Conservation (phyloP, 306 rosid species). For the Carpinus fangiana region DNA sequence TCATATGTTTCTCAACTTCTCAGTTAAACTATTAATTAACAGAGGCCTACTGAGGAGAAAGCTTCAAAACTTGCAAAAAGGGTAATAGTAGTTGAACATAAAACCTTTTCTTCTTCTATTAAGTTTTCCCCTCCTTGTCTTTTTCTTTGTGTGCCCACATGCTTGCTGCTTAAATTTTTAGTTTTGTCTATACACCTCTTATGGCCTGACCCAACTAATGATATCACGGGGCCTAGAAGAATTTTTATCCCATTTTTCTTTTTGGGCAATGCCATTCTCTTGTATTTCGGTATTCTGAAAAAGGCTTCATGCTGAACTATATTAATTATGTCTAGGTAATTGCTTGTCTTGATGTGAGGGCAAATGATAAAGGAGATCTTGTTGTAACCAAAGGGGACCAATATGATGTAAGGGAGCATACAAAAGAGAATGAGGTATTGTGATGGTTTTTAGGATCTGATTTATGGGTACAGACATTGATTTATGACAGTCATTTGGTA, state of each 20-base stretch:
- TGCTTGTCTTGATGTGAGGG: conserved; percentile 96
- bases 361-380: conserved; percentile 93
- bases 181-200: not conserved
- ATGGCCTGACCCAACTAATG: not conserved
- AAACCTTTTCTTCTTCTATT: not conserved
- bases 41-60: conserved; percentile 68
- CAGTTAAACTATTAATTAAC: conserved; percentile 50
- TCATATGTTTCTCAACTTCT: conserved; percentile 30
- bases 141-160: conserved; percentile 10
- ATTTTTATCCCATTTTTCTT: not conserved
- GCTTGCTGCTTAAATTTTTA: not conserved
- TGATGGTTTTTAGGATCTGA: conserved; percentile 3
- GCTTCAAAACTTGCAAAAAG: conserved; percentile 88
- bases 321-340: conserved; percentile 59
- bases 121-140: not conserved
- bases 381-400: conserved; percentile 99
- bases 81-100: conserved; percentile 47
- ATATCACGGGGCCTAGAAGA: not conserved
- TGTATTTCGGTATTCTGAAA: not conserved
- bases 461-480: not conserved
- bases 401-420: conserved; percentile 89
- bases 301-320: conserved; percentile 14
- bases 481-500: not conserved
- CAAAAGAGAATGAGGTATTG: conserved; percentile 85
- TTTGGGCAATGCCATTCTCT: not conserved